Percentiles rank a stretch among this genome's conserved stretches.
phyloP scores from a whole-genome alignment of 1,139 yeast genomes.

The Kluyveromyces marxianus region DNA sequence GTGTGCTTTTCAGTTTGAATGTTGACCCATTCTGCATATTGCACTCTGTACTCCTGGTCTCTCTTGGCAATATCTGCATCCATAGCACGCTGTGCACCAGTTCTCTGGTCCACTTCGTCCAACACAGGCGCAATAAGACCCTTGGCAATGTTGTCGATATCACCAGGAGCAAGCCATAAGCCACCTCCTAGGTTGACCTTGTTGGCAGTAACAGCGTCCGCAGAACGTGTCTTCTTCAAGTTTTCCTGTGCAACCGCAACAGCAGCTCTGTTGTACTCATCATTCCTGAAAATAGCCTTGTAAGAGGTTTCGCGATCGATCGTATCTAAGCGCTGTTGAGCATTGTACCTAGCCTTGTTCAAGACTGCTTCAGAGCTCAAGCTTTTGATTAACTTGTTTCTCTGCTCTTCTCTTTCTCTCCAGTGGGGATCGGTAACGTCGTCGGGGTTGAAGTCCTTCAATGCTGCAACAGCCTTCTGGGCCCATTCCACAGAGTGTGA shows the following conservation, averaged over 20 bases:
- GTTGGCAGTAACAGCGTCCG: slow-evolving; percentile 12
- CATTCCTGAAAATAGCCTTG: slow-evolving; percentile 32
- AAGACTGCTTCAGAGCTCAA: slow-evolving; percentile 41
- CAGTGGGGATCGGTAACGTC: slow-evolving; percentile 8
- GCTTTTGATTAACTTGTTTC: slow-evolving; percentile 13
- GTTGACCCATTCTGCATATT: slow-evolving; percentile 16
- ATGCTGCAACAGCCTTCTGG: slow-evolving; percentile 43
- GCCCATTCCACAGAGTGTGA: slow-evolving; percentile 28
- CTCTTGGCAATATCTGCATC: slow-evolving; percentile 56
- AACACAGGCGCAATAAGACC: slow-evolving; percentile 81
- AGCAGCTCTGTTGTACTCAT: slow-evolving; percentile 41
- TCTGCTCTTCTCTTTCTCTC: slow-evolving; percentile 10
- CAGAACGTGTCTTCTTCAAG: slow-evolving; percentile 11
- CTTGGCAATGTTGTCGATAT: slow-evolving; percentile 76
- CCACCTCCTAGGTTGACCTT: slow-evolving; percentile 82
- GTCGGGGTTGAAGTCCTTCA: slow-evolving; percentile 30
- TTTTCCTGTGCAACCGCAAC: slow-evolving; percentile 56
- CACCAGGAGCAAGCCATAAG: slow-evolving; percentile 63
- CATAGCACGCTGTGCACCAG: slow-evolving; percentile 58
- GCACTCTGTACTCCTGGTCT: slow-evolving; percentile 35
- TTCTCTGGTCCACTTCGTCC: slow-evolving; percentile 63
- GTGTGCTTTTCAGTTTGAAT: slow-evolving; percentile 16
- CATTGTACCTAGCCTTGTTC: slow-evolving; percentile 54
- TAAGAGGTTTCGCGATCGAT: slow-evolving; percentile 36
- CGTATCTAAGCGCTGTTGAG: slow-evolving; percentile 40